Conservation (phyloP, 139 green algal genomes). For the Trebouxia sp. region DNA sequence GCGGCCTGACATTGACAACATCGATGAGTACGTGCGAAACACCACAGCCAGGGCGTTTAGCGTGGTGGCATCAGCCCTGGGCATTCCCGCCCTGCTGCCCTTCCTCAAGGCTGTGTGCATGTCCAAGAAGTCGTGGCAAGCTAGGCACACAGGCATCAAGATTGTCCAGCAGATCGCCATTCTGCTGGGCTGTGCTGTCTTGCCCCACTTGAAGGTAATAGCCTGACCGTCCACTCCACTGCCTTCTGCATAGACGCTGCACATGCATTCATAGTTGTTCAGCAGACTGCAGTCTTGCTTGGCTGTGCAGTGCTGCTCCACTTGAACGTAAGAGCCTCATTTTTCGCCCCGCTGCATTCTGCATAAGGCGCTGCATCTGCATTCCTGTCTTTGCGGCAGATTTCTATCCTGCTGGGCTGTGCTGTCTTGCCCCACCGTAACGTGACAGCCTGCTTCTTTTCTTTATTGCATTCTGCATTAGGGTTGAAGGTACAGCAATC, state of each 20-base stretch:
- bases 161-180: slow-evolving; percentile 99
- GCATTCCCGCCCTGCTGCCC: slow-evolving; percentile 95
- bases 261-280: neutral
- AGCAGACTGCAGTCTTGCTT: neutral
- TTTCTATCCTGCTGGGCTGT: slow-evolving; percentile 97
- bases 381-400: too few species aligned
- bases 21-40: slow-evolving; percentile 98
- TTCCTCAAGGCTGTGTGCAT: slow-evolving; percentile 99
- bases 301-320: too few species aligned
- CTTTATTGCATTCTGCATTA: neutral
- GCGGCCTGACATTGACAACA: slow-evolving; percentile 99
- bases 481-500: neutral
- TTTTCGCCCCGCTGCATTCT: neutral
- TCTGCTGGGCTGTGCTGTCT: slow-evolving; percentile 94
- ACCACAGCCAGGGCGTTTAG: slow-evolving; percentile 91
- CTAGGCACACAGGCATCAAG: slow-evolving; percentile 98
- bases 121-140: slow-evolving; percentile 96
- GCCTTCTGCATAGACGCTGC: neutral
- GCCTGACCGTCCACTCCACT: neutral
- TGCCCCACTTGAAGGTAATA: slow-evolving; percentile 89
- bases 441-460: neutral
- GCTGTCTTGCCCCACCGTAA: slow-evolving; percentile 97
- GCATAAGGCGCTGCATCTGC: too few species aligned
- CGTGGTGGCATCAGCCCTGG: slow-evolving; percentile 93
- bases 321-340: too few species aligned